Percentiles rank a stretch among this genome's conserved stretches.
These are phyloP conservation scores for Naumovozyma dairenensis DNA, from an alignment of 805 yeast species.

Conservation along the genomic window DNA sequence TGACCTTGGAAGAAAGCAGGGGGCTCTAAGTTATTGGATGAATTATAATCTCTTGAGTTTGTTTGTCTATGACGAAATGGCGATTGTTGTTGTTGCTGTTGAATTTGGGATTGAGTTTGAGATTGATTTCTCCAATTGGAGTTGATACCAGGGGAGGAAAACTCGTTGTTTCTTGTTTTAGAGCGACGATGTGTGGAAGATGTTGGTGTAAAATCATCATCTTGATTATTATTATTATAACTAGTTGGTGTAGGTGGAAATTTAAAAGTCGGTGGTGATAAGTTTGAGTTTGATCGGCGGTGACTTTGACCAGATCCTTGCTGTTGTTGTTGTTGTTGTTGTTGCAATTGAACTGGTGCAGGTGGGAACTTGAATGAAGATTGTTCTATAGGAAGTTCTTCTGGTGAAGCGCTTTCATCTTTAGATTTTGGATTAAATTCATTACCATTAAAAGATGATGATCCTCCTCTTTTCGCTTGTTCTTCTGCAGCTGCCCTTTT, in stretches of 20 bases:
- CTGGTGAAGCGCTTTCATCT: slow-evolving; percentile 3
- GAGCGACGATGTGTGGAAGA: slow-evolving; percentile 25
- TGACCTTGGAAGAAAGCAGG: slow-evolving; percentile 56
- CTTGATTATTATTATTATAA: slow-evolving; percentile 8
- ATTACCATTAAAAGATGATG: too few relatives aligned
- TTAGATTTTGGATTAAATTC: slow-evolving; percentile 2
- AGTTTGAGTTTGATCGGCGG: slow-evolving; percentile 16
- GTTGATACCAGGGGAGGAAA: slow-evolving; percentile 34
- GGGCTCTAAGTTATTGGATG: slow-evolving; percentile 26
- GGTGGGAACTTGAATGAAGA: slow-evolving; percentile 27
- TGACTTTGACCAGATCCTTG: slow-evolving; percentile 6
- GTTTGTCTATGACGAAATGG: slow-evolving; percentile 27
- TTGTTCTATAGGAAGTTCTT: slow-evolving; percentile 10
- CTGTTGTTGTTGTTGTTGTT: too few relatives aligned
- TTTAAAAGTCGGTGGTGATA: slow-evolving; percentile 46
- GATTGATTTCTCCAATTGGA: slow-evolving; percentile 50
- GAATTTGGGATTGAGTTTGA: slow-evolving; percentile 35
- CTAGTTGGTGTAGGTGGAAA: slow-evolving; percentile 44
- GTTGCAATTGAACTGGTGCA: slow-evolving; percentile 16
- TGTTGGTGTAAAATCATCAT: slow-evolving; percentile 23
- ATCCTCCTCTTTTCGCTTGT: slow-evolving; percentile 54
- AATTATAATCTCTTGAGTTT: slow-evolving; percentile 20
- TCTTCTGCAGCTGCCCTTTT: slow-evolving; percentile 93
- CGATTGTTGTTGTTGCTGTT: slow-evolving; percentile 18
- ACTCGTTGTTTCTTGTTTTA: slow-evolving; percentile 19